Evolutionary conservation across 345 rosid genomes (phyloP).

Genomic region (Brassica incana): DNA sequence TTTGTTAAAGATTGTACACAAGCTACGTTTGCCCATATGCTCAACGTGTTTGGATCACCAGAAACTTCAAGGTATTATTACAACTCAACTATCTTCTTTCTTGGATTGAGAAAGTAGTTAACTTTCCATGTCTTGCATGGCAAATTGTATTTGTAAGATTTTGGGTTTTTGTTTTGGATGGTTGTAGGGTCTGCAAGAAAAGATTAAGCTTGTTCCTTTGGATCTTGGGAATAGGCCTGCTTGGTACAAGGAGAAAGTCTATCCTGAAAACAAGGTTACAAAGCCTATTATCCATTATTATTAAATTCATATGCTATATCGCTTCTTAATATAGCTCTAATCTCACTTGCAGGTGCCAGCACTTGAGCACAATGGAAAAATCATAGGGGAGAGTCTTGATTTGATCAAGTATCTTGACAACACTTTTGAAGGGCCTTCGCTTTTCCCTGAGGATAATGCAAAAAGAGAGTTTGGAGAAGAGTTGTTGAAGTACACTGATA

Average conservation of each 20-base stretch:
- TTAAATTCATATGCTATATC: background rate
- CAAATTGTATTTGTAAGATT: background rate
- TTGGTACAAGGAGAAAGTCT: slow-evolving; percentile 89
- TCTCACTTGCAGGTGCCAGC: slow-evolving; percentile 65
- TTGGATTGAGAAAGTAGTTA: background rate
- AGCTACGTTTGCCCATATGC: slow-evolving; percentile 68
- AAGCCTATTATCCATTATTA: background rate
- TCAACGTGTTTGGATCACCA: slow-evolving; percentile 93
- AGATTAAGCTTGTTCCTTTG: slow-evolving; percentile 74
- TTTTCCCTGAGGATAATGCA: slow-evolving; percentile 65
- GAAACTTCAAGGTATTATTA: slow-evolving; percentile 69
- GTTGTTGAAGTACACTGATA: slow-evolving; percentile 59
- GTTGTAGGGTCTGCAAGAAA: slow-evolving; percentile 75
- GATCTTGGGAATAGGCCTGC: slow-evolving; percentile 74
- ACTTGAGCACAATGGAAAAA: slow-evolving; percentile 84
- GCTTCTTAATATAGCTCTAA: background rate
- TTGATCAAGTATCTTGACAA: slow-evolving; percentile 67
- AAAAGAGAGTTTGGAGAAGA: slow-evolving; percentile 63
- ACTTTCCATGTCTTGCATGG: background rate
- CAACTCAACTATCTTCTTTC: background rate
- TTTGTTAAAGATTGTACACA: slow-evolving; percentile 60
- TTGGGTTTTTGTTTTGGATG: background rate
- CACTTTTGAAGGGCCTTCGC: slow-evolving; percentile 85
- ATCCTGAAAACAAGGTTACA: slow-evolving; percentile 76
- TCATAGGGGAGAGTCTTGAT: slow-evolving; percentile 87